These are phyloP conservation scores for Paramecium primaurelia DNA, from an alignment of 73 alveolate species.

Conservation along the genomic window DNA sequence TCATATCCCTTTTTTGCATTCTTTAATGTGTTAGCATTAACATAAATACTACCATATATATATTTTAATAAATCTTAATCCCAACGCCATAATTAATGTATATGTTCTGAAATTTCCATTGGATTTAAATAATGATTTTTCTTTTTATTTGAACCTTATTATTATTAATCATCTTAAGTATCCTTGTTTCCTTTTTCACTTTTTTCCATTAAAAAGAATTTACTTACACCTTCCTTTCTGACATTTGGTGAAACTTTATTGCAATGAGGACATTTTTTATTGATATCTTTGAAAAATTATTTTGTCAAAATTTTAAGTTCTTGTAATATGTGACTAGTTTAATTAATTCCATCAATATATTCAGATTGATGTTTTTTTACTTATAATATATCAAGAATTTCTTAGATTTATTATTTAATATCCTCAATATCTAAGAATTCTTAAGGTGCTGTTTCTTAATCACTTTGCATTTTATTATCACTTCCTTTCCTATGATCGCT, in stretches of 20 bases:
- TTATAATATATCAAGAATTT: background rate
- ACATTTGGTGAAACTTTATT: conserved; percentile 18
- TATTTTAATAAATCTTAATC: conserved; percentile 45
- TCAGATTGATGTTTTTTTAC: conserved; percentile 10
- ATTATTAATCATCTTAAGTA: background rate
- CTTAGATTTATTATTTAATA: background rate
- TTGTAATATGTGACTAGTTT: background rate
- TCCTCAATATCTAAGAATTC: background rate
- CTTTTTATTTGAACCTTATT: background rate
- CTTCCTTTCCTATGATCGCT: conserved; percentile 26
- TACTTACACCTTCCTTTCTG: conserved; percentile 59
- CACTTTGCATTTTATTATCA: background rate
- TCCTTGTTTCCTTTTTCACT: background rate
- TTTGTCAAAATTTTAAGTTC: background rate
- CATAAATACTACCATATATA: conserved; percentile 50
- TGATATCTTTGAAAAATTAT: conserved; percentile 35
- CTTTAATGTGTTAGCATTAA: conserved; percentile 30
- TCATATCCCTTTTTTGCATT: conserved; percentile 47
- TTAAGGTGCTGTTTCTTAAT: background rate
- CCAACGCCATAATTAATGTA: conserved; percentile 45
- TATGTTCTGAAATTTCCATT: conserved; percentile 47
- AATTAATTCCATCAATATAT: background rate
- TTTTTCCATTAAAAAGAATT: conserved; percentile 45
- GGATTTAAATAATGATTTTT: conserved; percentile 52
- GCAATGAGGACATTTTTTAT: conserved; percentile 60